Conservation (phyloP, 2,329 filamentous ascomycete genomes). For the Zopfia rhizophila region DNA sequence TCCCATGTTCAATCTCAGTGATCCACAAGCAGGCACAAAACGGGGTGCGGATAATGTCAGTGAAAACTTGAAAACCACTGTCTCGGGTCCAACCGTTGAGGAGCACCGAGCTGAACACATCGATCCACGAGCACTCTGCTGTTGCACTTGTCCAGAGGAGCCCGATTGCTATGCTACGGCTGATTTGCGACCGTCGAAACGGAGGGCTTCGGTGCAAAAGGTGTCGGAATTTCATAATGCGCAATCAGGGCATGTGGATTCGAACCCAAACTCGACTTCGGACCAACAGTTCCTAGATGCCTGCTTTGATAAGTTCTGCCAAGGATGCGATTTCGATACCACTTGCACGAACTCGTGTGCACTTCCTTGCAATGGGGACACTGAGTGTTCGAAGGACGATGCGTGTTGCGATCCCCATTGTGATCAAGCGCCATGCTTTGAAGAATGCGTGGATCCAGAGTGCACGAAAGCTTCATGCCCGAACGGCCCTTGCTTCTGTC, state of each 20-base stretch:
- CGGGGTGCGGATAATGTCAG: constrained; percentile 38
- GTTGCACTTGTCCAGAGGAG: constrained; percentile 39
- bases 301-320: constrained; percentile 48
- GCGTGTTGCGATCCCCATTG: constrained; percentile 52
- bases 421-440: constrained; percentile 38
- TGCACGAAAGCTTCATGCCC: constrained; percentile 46
- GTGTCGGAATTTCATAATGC: constrained; percentile 43
- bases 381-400: constrained; percentile 40
- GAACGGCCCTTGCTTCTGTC: constrained; percentile 46
- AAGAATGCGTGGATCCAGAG: constrained; percentile 46
- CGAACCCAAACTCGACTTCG: constrained; percentile 24
- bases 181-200: constrained; percentile 42
- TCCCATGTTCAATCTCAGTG: constrained; percentile 39
- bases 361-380: constrained; percentile 40
- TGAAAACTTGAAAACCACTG: constrained; percentile 23
- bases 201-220: constrained; percentile 42
- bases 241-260: constrained; percentile 22
- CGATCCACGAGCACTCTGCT: constrained; percentile 38
- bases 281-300: constrained; percentile 47
- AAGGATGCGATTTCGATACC: constrained; percentile 45
- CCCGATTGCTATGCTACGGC: constrained; percentile 25
- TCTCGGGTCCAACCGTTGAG: constrained; percentile 19
- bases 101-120: constrained; percentile 39
- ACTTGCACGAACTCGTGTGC: constrained; percentile 35
- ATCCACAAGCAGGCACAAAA: constrained; percentile 45